Evolutionary conservation across 2,329 filamentous ascomycete species (phyloP).

Genomic region (Aspergillus quadrilineatus): DNA sequence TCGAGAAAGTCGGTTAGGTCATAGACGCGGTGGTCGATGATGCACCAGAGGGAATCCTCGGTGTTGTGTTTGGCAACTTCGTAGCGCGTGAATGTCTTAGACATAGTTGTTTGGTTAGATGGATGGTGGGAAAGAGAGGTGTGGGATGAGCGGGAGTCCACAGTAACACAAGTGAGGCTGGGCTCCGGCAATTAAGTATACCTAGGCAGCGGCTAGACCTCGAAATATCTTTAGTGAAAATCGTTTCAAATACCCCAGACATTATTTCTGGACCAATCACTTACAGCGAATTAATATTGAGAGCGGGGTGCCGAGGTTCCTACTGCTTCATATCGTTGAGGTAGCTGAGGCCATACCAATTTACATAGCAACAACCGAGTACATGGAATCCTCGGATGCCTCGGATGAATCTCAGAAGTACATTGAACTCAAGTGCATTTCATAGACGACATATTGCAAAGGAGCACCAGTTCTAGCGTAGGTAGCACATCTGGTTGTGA

Average conservation of each 20-base stretch:
- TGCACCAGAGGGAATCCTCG: slow-evolving; percentile 75
- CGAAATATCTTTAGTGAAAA: too few relatives aligned
- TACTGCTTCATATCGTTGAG: background rate
- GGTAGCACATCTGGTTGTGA: too few relatives aligned
- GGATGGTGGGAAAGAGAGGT: background rate
- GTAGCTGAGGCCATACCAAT: too few relatives aligned
- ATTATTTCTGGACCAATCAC: background rate
- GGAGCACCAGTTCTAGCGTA: too few relatives aligned
- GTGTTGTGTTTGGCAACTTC: slow-evolving; percentile 74
- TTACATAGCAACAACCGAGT: too few relatives aligned
- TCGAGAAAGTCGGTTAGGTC: slow-evolving; percentile 82
- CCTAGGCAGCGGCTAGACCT: too few relatives aligned
- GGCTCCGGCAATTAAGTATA: background rate
- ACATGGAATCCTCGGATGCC: too few relatives aligned
- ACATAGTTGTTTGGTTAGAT: slow-evolving; percentile 16
- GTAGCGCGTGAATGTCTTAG: slow-evolving; percentile 45
- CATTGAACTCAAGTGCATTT: too few relatives aligned
- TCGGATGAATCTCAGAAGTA: too few relatives aligned
- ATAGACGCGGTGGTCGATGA: slow-evolving; percentile 85
- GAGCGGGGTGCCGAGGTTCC: background rate
- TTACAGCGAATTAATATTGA: background rate
- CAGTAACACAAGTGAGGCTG: background rate
- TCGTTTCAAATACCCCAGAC: too few relatives aligned
- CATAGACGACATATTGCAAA: too few relatives aligned
- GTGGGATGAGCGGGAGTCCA: background rate